Evolutionary conservation across 2,329 filamentous ascomycete genomes (phyloP).

Genomic region (Penicillium sp.): DNA sequence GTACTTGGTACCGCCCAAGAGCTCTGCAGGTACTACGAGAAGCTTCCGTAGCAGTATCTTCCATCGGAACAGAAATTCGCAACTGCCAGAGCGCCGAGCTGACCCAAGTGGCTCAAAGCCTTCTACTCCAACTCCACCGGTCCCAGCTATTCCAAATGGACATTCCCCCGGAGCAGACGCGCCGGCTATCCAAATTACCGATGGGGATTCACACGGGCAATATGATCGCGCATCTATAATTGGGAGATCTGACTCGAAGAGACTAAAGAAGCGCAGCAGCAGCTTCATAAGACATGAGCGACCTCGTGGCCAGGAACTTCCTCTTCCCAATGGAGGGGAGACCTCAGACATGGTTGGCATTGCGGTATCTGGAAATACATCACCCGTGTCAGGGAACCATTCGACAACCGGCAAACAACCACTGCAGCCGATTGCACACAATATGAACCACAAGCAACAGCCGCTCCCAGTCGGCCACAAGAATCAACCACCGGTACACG

Average conservation of each 20-base stretch:
- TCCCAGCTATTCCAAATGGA: conserved; percentile 24
- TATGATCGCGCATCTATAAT: conserved; percentile 27
- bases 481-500: conserved; percentile 43
- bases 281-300: conserved; percentile 28
- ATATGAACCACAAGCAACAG: conserved; percentile 34
- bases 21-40: conserved; percentile 64
- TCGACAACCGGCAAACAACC: conserved; percentile 31
- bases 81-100: conserved; percentile 43
- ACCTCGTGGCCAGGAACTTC: conserved; percentile 20
- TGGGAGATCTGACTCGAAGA: conserved; percentile 32
- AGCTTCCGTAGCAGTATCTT: conserved; percentile 74
- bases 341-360: conserved; percentile 26
- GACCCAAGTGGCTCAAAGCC: conserved; percentile 32
- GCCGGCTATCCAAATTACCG: conserved; percentile 73
- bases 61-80: conserved; percentile 54
- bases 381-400: conserved; percentile 17
- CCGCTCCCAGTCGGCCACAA: conserved; percentile 35
- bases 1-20: conserved; percentile 59
- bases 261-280: conserved; percentile 32
- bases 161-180: conserved; percentile 36
- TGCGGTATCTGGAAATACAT: conserved; percentile 26
- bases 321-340: conserved; percentile 24
- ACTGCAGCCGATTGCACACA: conserved; percentile 35
- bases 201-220: conserved; percentile 47
- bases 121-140: conserved; percentile 16